A percentile compares a stretch with the other conserved stretches of the same genome.
Conservation (phyloP, 2,329 filamentous ascomycete genomes). For the Colletotrichum agaves region DNA sequence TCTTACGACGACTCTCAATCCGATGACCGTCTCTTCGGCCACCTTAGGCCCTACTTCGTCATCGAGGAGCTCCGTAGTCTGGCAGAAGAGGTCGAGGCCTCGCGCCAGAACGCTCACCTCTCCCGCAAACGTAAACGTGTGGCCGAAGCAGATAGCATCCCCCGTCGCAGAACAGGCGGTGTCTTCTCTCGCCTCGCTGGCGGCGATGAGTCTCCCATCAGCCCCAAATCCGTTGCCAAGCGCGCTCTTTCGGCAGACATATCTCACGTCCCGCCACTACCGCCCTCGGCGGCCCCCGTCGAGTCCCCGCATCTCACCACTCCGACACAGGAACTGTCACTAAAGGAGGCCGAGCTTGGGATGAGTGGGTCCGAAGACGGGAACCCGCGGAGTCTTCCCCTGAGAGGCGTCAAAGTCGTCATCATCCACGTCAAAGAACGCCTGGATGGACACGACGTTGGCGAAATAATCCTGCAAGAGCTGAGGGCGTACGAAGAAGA, state of each 20-base stretch:
- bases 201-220: conserved; percentile 58
- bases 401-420: conserved; percentile 81
- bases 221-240: conserved; percentile 57
- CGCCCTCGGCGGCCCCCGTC: conserved; percentile 42
- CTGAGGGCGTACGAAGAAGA: conserved; percentile 73
- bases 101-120: conserved; percentile 48
- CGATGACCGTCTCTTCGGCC: conserved; percentile 85
- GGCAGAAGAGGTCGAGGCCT: conserved; percentile 74
- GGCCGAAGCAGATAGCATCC: conserved; percentile 49
- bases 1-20: conserved; percentile 86
- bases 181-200: conserved; percentile 33
- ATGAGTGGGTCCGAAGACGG: conserved; percentile 32
- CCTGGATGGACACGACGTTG: conserved; percentile 75
- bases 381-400: conserved; percentile 51
- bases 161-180: conserved; percentile 29
- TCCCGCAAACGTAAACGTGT: conserved; percentile 74
- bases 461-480: conserved; percentile 76
- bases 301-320: conserved; percentile 57
- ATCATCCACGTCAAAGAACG: conserved; percentile 96
- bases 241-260: conserved; percentile 41
- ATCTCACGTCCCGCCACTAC: conserved; percentile 59
- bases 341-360: conserved; percentile 49
- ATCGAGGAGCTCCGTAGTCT: conserved; percentile 81
- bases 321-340: conserved; percentile 58
- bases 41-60: conserved; percentile 85